Percentiles rank a stretch among this genome's conserved stretches.
Evolutionary conservation across 1,139 yeast genomes (phyloP).

Genomic region (Candida gigantensis): DNA sequence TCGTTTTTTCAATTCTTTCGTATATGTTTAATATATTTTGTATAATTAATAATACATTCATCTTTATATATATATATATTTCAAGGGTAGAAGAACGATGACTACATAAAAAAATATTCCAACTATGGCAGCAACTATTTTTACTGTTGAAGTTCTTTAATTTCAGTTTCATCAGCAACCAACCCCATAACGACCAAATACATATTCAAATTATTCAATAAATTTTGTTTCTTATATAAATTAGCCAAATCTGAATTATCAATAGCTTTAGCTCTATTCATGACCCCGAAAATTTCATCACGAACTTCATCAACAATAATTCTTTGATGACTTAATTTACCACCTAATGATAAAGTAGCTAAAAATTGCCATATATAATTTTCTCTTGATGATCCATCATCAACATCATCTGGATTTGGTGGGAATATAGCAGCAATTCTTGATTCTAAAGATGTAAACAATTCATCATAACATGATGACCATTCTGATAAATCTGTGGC

Average conservation of each 20-base stretch:
- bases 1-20: neutral
- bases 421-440: constrained; percentile 83
- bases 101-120: no score
- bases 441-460: constrained; percentile 79
- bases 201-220: constrained; percentile 81
- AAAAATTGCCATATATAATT: constrained; percentile 94
- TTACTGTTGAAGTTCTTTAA: constrained; percentile 45
- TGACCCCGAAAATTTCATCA: constrained; percentile 88
- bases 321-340: constrained; percentile 90
- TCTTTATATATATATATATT: neutral
- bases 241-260: constrained; percentile 55
- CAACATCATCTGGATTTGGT: constrained; percentile 53
- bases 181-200: constrained; percentile 96
- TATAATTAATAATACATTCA: neutral
- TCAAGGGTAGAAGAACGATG: no score
- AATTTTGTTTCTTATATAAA: constrained; percentile 59
- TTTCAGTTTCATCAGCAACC: constrained; percentile 75
- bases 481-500: constrained; percentile 69
- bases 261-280: constrained; percentile 76
- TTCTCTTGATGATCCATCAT: constrained; percentile 64
- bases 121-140: neutral
- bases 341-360: constrained; percentile 92
- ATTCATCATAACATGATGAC: constrained; percentile 79
- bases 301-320: constrained; percentile 93
- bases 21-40: no score